phyloP scores from a whole-genome alignment of 352 stramenopile genomes.

The Globisporangium canariense region DNA sequence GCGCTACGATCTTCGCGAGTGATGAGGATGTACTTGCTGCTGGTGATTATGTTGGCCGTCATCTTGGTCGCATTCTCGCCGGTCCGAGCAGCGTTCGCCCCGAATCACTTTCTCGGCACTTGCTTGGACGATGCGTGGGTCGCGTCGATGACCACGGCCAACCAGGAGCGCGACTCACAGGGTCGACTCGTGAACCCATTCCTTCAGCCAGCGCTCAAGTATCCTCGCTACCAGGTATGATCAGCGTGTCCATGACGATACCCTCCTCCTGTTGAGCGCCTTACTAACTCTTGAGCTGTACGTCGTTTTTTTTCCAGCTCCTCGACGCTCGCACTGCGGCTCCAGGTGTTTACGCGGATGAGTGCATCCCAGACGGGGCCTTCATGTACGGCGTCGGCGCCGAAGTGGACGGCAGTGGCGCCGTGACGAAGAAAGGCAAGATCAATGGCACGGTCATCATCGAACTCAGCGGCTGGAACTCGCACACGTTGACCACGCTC shows the following conservation, averaged over 20 bases:
- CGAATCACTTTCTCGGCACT: constrained; percentile 12
- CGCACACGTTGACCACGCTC: background rate
- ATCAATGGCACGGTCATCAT: constrained; percentile 28
- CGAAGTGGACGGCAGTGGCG: constrained; percentile 14
- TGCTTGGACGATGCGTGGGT: constrained; percentile 9
- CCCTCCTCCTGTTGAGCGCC: too few relatives aligned
- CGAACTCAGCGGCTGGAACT: constrained; percentile 13
- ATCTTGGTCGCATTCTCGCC: too few relatives aligned
- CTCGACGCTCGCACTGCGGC: background rate
- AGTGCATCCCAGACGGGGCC: background rate
- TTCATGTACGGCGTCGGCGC: constrained; percentile 25
- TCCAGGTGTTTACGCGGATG: background rate
- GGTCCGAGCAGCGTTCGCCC: background rate
- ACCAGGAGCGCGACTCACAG: constrained; percentile 5
- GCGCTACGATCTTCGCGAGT: too few relatives aligned
- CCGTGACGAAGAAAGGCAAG: constrained; percentile 10
- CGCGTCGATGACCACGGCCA: constrained; percentile 1
- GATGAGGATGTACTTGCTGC: background rate
- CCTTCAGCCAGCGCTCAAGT: constrained; percentile 10
- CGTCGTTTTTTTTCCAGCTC: constrained; percentile 9
- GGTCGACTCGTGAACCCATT: constrained; percentile 8
- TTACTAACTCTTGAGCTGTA: too few relatives aligned
- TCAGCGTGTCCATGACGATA: background rate
- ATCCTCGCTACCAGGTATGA: constrained; percentile 2
- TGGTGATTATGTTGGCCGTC: background rate